A percentile compares a stretch with the other conserved stretches of the same genome.
These are phyloP conservation scores for Malus sieversii DNA, from an alignment of 306 rosid species.

Conservation along the genomic window DNA sequence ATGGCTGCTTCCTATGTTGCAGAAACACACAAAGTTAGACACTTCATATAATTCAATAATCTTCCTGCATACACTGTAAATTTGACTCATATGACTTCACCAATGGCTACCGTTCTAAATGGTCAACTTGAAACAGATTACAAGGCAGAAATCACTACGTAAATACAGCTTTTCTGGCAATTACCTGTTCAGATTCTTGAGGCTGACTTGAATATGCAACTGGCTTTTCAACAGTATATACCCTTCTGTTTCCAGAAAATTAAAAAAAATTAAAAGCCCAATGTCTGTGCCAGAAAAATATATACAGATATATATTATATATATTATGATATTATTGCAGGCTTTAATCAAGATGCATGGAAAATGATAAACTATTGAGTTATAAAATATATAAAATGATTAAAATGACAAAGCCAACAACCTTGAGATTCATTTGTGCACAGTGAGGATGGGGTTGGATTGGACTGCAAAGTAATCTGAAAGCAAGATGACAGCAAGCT, in stretches of 20 bases:
- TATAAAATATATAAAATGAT: not conserved
- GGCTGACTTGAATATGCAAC: not conserved
- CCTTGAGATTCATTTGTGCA: not conserved
- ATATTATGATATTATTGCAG: not conserved
- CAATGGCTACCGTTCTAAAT: not conserved
- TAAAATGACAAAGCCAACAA: too few relatives aligned
- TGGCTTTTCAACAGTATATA: not conserved
- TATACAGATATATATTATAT: too few relatives aligned
- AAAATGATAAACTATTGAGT: not conserved
- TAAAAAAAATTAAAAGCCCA: not conserved
- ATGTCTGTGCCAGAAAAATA: not conserved
- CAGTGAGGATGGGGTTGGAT: not conserved
- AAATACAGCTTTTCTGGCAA: too few relatives aligned
- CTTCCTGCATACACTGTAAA: not conserved
- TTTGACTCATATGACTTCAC: not conserved
- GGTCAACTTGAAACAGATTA: not conserved
- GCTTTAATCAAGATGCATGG: not conserved
- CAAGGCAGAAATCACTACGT: not conserved
- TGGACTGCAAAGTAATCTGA: not conserved
- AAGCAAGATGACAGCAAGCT: not conserved
- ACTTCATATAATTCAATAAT: not conserved
- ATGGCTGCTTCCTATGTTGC: constrained; percentile 18
- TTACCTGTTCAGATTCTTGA: not conserved
- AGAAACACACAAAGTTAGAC: not conserved
- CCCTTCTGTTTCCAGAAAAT: not conserved